Evolutionary conservation across 768 basidiomycete species (phyloP).

Genomic region (Clitopilus passeckerianus): DNA sequence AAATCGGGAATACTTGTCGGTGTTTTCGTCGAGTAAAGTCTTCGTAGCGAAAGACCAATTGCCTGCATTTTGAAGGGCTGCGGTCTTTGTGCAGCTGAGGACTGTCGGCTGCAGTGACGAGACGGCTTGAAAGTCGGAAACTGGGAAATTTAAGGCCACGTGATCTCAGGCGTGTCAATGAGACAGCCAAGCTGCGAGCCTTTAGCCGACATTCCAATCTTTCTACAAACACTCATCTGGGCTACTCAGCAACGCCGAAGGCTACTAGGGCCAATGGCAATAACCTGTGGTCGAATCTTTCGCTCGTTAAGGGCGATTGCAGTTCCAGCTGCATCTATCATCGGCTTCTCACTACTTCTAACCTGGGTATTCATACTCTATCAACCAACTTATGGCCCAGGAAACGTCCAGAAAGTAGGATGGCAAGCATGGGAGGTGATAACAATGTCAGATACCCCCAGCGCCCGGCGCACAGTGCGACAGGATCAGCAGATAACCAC

Average conservation of each 20-base stretch:
- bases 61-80: constrained; percentile 23
- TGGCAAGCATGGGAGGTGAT: constrained; percentile 89
- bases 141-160: not conserved
- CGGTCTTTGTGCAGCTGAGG: not conserved
- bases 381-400: constrained; percentile 72
- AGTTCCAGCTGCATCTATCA: constrained; percentile 52
- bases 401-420: constrained; percentile 65
- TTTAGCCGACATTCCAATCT: not conserved
- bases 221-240: not conserved
- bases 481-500: constrained; percentile 8
- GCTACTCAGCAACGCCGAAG: constrained; percentile 14
- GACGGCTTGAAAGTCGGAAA: not conserved
- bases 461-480: constrained; percentile 8
- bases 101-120: not conserved
- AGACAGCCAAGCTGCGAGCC: not conserved
- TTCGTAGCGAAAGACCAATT: constrained; percentile 25
- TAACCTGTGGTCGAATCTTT: constrained; percentile 35
- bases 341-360: constrained; percentile 69
- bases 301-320: constrained; percentile 52
- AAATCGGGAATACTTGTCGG: constrained; percentile 26
- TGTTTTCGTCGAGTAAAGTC: constrained; percentile 34
- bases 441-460: constrained; percentile 17
- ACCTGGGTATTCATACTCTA: constrained; percentile 78
- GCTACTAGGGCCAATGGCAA: constrained; percentile 25
- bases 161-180: constrained; percentile 1